phyloP scores from a whole-genome alignment of 352 stramenopile species.

The Phytophthora nicotianae region DNA sequence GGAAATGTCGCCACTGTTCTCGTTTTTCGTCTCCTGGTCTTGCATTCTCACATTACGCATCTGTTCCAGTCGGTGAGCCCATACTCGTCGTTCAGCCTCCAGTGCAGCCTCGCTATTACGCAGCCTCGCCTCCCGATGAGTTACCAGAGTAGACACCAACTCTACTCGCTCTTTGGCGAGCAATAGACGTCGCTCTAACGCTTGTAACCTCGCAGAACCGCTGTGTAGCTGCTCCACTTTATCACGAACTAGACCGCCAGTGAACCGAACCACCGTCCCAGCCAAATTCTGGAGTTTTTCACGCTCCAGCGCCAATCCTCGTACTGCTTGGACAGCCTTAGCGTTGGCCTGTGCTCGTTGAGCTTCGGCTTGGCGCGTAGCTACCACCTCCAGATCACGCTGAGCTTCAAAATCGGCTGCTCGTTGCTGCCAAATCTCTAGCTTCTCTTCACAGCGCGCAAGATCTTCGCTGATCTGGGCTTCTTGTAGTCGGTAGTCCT shows the following conservation, averaged over 20 bases:
- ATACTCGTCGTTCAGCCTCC: constrained; percentile 46
- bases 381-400: constrained; percentile 56
- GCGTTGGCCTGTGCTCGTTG: constrained; percentile 32
- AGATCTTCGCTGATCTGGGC: constrained; percentile 15
- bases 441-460: constrained; percentile 31
- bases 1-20: constrained; percentile 8
- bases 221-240: constrained; percentile 52
- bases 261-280: constrained; percentile 50
- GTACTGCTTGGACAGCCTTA: constrained; percentile 57
- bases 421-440: constrained; percentile 62
- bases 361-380: constrained; percentile 31
- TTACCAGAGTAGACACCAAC: constrained; percentile 45
- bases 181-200: constrained; percentile 45
- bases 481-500: constrained; percentile 15
- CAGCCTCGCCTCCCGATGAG: constrained; percentile 57
- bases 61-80: constrained; percentile 36
- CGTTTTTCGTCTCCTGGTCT: constrained; percentile 2
- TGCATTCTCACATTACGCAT: constrained; percentile 17
- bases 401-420: constrained; percentile 60
- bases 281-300: constrained; percentile 50
- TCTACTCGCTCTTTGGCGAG: constrained; percentile 47
- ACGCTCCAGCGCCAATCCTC: constrained; percentile 54
- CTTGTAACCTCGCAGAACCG: constrained; percentile 38
- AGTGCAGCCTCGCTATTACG: constrained; percentile 75
- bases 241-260: constrained; percentile 47